A percentile compares a stretch with the other conserved stretches of the same genome.
Evolutionary conservation across 495 filamentous ascomycete species (phyloP).

Genomic region (Entonaema liquescens): DNA sequence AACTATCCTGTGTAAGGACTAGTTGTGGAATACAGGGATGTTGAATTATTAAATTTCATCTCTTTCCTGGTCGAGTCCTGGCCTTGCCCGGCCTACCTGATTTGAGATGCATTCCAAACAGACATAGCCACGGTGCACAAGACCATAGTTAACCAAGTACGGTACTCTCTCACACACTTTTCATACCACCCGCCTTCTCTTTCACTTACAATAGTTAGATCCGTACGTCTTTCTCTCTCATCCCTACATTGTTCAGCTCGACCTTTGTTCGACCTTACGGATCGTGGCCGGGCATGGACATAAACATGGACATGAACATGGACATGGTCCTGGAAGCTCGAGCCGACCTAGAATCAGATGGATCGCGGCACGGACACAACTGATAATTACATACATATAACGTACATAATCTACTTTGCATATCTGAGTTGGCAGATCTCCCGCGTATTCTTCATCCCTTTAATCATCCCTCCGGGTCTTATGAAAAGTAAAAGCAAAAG

Average conservation of each 20-base stretch:
- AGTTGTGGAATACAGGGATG: constrained; percentile 4
- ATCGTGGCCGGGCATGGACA: constrained; percentile 4
- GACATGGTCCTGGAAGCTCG: constrained; percentile 20
- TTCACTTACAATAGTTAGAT: no score
- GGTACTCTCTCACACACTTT: not conserved
- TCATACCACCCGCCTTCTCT: not conserved
- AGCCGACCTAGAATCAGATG: constrained; percentile 29
- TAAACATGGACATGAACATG: not conserved
- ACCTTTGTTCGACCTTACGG: not conserved
- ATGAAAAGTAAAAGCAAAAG: no score
- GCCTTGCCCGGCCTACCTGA: constrained; percentile 16
- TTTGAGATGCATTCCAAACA: constrained; percentile 43
- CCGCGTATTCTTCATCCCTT: constrained; percentile 29
- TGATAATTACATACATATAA: constrained; percentile 4
- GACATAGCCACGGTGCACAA: constrained; percentile 39
- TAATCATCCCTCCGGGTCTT: not conserved
- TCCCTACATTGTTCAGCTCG: not conserved
- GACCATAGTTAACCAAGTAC: constrained; percentile 32
- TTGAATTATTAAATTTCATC: constrained; percentile 13
- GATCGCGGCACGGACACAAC: constrained; percentile 11
- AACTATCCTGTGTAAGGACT: constrained; percentile 12
- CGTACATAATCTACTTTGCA: constrained; percentile 4
- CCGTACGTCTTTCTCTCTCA: not conserved
- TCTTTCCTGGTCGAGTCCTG: not conserved
- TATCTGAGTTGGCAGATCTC: constrained; percentile 36